Base-by-base conservation (phyloP, 2,329 filamentous ascomycete species). In the Lecanicillium sp. region DNA sequence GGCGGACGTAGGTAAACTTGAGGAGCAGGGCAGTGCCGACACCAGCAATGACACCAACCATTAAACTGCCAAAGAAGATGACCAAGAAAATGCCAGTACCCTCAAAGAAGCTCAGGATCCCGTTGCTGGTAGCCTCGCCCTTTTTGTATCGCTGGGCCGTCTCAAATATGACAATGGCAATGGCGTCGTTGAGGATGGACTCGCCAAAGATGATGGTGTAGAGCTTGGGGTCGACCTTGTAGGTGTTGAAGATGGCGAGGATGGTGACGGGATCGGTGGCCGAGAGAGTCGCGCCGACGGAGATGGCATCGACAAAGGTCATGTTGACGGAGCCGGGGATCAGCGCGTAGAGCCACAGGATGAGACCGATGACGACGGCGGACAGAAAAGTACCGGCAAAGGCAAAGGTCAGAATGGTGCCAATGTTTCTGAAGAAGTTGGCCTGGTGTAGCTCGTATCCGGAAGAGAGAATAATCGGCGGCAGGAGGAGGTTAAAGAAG, bases 181-280 rank as follows among this genome's bases (percentile, higher is more conserved):
- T 91, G 37, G 93, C 93, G 71, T 98, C 93, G 65, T 98, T 98
- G 48, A 98, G 73, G 52, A 98, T 97, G 7, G 91, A 95, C 70
- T 98, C 93, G 63, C 93, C 93, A 66, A 98, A 98, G 56, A 98
- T 98, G 64, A 98, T 84, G 24, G 93, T 98, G 70, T 98, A 98
- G 15, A 98, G 79, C 69, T 97, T 97, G 3, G 93, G 93, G 60
- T 98, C 93, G 59, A 98, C 93, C 69, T 97, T 97, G 79, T 97
- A 98, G 2, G 93, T 87, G 67, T 96, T 97, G 79, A 98, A 98
- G 58, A 98, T 98, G 64, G 93, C 93, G 46, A 98, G 75, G 58
- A 98, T 97, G 0, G 93, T 98, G 51, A 98, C 91, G 0, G 93
- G 93, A 62, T 98, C 93, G 1, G 93, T 98, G 51, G 93, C 93